Evolutionary conservation across 2,329 filamentous ascomycete genomes (phyloP), one percentile per base, ranked within the genome.

Genomic region (Corniculantispora saksenae): DNA sequence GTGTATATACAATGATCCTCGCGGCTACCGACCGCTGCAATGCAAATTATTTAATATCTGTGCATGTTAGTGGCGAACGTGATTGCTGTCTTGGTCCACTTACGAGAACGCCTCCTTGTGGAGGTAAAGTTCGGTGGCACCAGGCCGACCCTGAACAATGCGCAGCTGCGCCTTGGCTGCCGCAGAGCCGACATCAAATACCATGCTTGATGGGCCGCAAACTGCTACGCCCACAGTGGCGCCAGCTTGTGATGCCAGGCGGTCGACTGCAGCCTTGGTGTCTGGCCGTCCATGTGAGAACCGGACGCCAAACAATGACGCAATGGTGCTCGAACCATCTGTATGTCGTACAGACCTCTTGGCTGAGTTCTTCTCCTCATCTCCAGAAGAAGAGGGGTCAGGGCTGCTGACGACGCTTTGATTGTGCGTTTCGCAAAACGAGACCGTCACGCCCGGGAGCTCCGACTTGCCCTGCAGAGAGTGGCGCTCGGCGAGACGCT

Each of bases 101-200:
- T 65, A 72, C 59, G 68, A 72, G 23, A 73, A 74, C 12, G 65
- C 63, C 40, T 72, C 71, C 23, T 68, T 69, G 29, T 73, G 70
- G 1, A 73, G 68, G 68, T 68, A 72, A 8, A 74, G 66, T 51
- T 72, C 72, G 0, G 56, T 47, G 3, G 69, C 63, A 19, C 66
- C 63, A 3, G 43, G 29, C 1, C 47, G 19, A 13, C 66, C 69
- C n/a, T 48, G 66, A 19, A 68, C n/a, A 27, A 71, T 67, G 2
- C 60, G 56, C n/a, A 60, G 63, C 50, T 73, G 71, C n/a, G 64
- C 69, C 8, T 54, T 51, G 0, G 72, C 70, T 1, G 71, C 71
- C 19, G 62, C 66, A 10, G 51, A 10, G 0, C 63, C 61, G 3
- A 70, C 68, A 35, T 71, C 72, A 21, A 70, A 67, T 2, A 72